Base-by-base conservation (phyloP, 2,329 filamentous ascomycete species). In the Trichoderma atrobrunneum region DNA sequence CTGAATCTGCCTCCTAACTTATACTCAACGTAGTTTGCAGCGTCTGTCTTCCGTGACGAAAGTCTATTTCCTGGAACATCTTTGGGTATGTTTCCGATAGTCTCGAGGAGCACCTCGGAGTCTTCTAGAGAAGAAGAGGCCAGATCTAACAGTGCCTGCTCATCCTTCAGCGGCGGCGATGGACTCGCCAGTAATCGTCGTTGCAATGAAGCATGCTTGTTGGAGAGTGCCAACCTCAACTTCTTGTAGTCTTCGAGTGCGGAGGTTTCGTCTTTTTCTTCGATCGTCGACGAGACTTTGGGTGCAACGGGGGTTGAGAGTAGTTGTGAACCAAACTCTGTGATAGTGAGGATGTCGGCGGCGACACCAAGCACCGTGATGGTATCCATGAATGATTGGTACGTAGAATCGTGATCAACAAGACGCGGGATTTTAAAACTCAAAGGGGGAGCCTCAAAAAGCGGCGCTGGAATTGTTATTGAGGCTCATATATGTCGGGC, bases 21-120 rank as follows among this genome's bases (percentile, higher is more conserved):
- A 10, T n/a, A 21, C 0, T 4, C 7, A 21, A 21, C 3, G 0
- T n/a, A 51, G 43, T 0, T 1, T 51, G 18, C 21, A 2, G n/a
- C n/a, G 3, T 51, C 43, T 2, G 4, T 3, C 8, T 12, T 51
- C 43, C 10, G 4, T 51, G 43, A 21, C n/a, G 8, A 18, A 51
- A n/a, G n/a, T 6, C 18, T 51, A 21, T 21, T 5, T 12, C 43
- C n/a, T 51, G 43, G 1, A 51, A 51, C 3, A 11, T 21, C n/a
- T 12, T 21, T 21, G 43, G n/a, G 43, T 11, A 3, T 21, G n/a
- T 21, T 21, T 11, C 43, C n/a, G 10, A 21, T 21, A 51, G 43
- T 11, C 43, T 51, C 10, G n/a, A 51, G 18, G 1, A 51, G 43
- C 43, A 12, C 0, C 43, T 6, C 8, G 5, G 43, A 51, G 10